These are phyloP conservation scores for Neonectria faginata DNA, from an alignment of 2,329 filamentous ascomycete species.

Conservation along the genomic window DNA sequence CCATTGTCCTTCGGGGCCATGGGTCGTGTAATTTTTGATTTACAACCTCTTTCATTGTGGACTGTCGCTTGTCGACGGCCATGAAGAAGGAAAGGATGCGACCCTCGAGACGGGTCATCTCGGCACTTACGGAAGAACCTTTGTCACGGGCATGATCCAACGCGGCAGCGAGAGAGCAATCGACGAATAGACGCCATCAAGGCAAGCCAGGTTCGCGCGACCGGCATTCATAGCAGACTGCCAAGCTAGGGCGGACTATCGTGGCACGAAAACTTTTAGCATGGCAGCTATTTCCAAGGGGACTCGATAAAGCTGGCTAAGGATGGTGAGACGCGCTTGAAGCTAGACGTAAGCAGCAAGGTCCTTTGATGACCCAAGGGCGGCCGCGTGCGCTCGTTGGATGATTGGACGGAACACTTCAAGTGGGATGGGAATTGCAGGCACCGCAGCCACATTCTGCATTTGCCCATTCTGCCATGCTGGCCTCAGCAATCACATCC, in stretches of 20 bases:
- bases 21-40: slow-evolving; percentile 64
- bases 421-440: slow-evolving; percentile 34
- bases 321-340: slow-evolving; percentile 30
- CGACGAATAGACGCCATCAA: neutral
- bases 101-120: neutral
- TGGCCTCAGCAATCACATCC: slow-evolving; percentile 30
- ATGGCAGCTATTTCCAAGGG: slow-evolving; percentile 9
- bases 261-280: slow-evolving; percentile 3
- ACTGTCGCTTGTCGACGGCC: slow-evolving; percentile 50
- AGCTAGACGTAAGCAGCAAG: slow-evolving; percentile 10
- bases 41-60: slow-evolving; percentile 58
- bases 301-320: neutral
- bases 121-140: neutral
- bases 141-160: neutral
- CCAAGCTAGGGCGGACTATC: neutral
- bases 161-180: no score
- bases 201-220: neutral
- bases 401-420: slow-evolving; percentile 31
- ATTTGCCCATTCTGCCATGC: slow-evolving; percentile 31
- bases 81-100: slow-evolving; percentile 60
- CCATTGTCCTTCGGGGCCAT: slow-evolving; percentile 66
- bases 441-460: slow-evolving; percentile 19
- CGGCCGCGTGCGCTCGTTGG: slow-evolving; percentile 25
- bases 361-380: slow-evolving; percentile 8
- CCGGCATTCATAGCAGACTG: neutral